Percentiles rank a stretch among this genome's conserved stretches.
Conservation (phyloP, 495 filamentous ascomycete species). For the Aspergillus sparsus region DNA sequence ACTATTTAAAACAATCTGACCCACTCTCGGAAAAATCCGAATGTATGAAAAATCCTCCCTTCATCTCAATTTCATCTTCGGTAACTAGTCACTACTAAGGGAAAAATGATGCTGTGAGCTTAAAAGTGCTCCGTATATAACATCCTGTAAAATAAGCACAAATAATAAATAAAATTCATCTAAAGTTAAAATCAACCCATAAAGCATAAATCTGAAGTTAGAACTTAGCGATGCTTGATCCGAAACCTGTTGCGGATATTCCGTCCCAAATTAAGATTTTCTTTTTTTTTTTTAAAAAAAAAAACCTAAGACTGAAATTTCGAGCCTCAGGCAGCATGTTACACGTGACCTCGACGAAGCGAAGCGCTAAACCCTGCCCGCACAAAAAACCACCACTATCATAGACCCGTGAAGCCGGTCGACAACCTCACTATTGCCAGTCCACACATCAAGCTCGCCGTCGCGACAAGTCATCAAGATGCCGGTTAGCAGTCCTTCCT, state of each 20-base stretch:
- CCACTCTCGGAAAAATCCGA: no score
- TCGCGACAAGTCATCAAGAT: constrained; percentile 70
- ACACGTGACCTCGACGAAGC: constrained; percentile 50
- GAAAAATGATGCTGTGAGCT: no score
- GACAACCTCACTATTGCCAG: constrained; percentile 44
- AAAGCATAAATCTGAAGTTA: no score
- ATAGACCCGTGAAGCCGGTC: constrained; percentile 35
- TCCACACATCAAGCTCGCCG: constrained; percentile 47
- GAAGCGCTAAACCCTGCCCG: constrained; percentile 50
- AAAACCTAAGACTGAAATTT: neutral
- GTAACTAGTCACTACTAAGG: no score
- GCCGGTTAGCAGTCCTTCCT: constrained; percentile 63
- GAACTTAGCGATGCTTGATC: no score
- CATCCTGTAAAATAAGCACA: no score
- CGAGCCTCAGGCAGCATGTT: constrained; percentile 30
- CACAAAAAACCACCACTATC: constrained; percentile 43
- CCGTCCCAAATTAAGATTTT: neutral
- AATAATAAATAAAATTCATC: no score
- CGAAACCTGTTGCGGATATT: neutral
- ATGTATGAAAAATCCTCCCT: no score
- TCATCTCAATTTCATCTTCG: no score
- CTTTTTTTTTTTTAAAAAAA: neutral
- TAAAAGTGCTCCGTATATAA: no score
- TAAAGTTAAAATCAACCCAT: no score
- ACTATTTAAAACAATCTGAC: no score